Evolutionary conservation across 345 rosid species (phyloP), one percentile per base, ranked within the genome.

Genomic region (Boechera divaricarpa): DNA sequence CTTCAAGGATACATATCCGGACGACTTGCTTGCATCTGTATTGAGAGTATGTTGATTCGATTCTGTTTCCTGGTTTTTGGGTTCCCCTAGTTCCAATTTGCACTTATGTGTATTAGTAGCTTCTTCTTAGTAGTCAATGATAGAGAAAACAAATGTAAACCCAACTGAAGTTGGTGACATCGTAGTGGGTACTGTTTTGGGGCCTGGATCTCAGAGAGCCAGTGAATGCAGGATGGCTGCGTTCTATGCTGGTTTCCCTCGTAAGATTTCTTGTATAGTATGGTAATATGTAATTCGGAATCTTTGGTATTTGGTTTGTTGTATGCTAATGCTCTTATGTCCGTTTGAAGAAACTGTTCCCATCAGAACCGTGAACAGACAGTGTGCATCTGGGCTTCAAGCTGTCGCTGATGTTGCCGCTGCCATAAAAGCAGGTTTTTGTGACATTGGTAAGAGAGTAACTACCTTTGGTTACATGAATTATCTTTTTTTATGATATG

Each of bases 361-460:
- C 0, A 9, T 92, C 74, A 86, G 95, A 81, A 94, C 93, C 38
- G 98, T 92, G 75, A 94, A 94, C 79, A 84, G 98, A 75, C 98
- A 90, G 75, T 94, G 98, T 77, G 85, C 98, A 3, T 94, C 98
- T 48, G 98, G 98, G 55, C 98, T 94, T 81, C 98, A 94, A 85
- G 98, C 98, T n/a, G 98, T 94, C 78, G 98, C 98, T 63, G 98
- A 92, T 78, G 98, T 94, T 36, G 97, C 93, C 58, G 98, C 98
- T 29, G 94, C 98, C 49, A 92, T 94, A 36, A 92, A 86, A 86
- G 98, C 98, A 6, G 98, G 98, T 7, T 94, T 92, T 77, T 94
- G 92, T 84, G 98, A 90, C 65, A 88, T 94, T 70, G 98, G 98
- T 92, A 85, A 69, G 67, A 31, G 31, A 49, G 16, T 15, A 49